Base-by-base conservation (phyloP, 192 early-diverging fungal genomes). In the Umbelopsis sp. region DNA sequence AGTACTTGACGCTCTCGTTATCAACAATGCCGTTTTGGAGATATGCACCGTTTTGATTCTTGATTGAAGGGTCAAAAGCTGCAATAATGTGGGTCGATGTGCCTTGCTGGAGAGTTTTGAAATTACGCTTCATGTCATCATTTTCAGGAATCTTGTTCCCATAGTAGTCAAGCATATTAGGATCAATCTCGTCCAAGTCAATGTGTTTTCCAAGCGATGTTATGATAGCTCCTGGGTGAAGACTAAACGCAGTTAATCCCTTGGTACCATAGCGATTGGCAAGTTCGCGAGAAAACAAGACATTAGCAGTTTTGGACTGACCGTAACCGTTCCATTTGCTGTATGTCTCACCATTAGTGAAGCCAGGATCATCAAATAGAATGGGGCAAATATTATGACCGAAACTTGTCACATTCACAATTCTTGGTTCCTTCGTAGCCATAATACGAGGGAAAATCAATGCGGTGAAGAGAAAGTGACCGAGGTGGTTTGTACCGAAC, bases 401-500 rank as follows among this genome's bases (percentile, higher is more conserved):
- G 22, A 3, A 10, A 21, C 52, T 56, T 6, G 41, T n/a, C 6
- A 71, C 52, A 56, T 71, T 71, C 22, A 71, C 24, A 26, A 71
- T 43, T 1, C 70, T 34, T 25, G 70, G 70, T 29, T 74, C 70
- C 24, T 20, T 26, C 0, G 52, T 9, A 5, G 29, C 38, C 1
- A 41, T 7, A 32, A 74, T 31, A 24, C 9, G 26, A 38, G 25
- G 49, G 14, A 74, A 50, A 32, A 74, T 31, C 10, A 68, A 62
- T 11, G 52, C 22, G 16, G 72, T 74, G 2, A 74, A 66, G 31
- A 74, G 21, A 26, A 74, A 74, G 4, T 9, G 72, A 29, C 43
- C 43, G 12, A 44, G 12, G 43, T 44, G 43, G 12, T 49, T 16
- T 17, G 47, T 34, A 1, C 50, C 49, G 8, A 41, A n/a, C 31